Conservation (phyloP, 441 rosid genomes). For the Hura crepitans region DNA sequence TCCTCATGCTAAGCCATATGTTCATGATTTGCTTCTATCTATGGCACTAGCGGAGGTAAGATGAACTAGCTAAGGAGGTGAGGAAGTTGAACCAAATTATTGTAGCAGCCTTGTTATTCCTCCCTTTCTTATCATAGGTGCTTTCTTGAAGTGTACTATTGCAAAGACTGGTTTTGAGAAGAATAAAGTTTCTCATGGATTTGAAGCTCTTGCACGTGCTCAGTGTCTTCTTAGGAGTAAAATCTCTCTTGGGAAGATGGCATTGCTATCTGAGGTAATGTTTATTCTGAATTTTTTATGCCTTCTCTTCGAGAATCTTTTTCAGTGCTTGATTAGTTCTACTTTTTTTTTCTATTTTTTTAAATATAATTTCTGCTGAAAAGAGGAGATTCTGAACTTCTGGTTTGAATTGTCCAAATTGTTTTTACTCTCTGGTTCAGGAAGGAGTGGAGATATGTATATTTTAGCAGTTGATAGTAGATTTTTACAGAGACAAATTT, state of each 20-base stretch:
- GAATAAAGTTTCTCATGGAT: slow-evolving; percentile 82
- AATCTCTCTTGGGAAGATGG: slow-evolving; percentile 69
- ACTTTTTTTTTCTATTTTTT: neutral
- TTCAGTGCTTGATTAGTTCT: slow-evolving; percentile 9
- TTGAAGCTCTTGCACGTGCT: slow-evolving; percentile 98
- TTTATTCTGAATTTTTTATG: slow-evolving; percentile 15
- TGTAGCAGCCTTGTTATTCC: slow-evolving; percentile 50
- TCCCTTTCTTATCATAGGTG: slow-evolving; percentile 58
- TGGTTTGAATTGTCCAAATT: neutral
- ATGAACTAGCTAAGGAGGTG: slow-evolving; percentile 30
- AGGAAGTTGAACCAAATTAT: slow-evolving; percentile 30
- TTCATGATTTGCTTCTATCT: slow-evolving; percentile 76
- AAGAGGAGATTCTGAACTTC: neutral
- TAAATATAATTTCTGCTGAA: neutral
- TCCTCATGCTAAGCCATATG: slow-evolving; percentile 68
- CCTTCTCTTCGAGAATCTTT: slow-evolving; percentile 10
- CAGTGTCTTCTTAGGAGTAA: slow-evolving; percentile 83
- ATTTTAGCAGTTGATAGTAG: neutral
- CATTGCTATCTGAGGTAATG: slow-evolving; percentile 69
- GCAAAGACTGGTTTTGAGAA: slow-evolving; percentile 82
- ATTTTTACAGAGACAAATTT: neutral
- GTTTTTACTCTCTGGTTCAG: neutral
- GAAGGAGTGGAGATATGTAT: slow-evolving; percentile 4
- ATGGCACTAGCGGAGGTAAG: slow-evolving; percentile 98
- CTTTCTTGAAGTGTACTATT: slow-evolving; percentile 90